Evolutionary conservation across 768 basidiomycete genomes (phyloP), one percentile per base, ranked within the genome.

Genomic region (Krasilnikovozyma curviuscula): DNA sequence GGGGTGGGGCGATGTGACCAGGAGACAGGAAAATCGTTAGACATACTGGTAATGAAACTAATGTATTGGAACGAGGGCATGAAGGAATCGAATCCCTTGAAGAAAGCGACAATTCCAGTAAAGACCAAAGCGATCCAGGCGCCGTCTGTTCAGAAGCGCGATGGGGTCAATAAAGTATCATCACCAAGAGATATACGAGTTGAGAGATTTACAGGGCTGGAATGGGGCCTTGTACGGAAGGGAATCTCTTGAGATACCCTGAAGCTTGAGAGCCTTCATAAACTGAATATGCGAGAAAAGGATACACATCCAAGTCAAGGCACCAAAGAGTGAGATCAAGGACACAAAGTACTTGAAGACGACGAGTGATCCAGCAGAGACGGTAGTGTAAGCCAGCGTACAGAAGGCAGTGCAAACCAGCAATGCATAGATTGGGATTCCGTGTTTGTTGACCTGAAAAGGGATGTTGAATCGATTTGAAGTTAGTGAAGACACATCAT

Each of bases 61-160:
- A 62, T 58, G 71, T 66, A 75, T 49, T 44, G 1, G 49, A 50
- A 50, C 16, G n/a, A n/a, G 6, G 16, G 13, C 14, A 50, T 39
- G 68, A 81, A 81, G 24, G 79, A 75, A 8, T 65, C 59, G 57
- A 72, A 70, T 7, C 73, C 73, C 56, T 68, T 72, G 61, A 74
- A 63, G 63, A 73, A 65, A 59, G 75, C 76, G 63, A 78, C 76
- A 56, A 80, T 57, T 2, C 25, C 29, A 18, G 56, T 60, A 75
- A 79, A 79, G 62, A 73, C 71, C 40, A 78, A 64, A 21, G 76
- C 81, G 74, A 79, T 80, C 61, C 73, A 76, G 14, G 79, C 66
- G 30, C 80, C 61, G 55, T 72, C 82, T 0, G 81, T 81, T 48
- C 64, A 61, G 49, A 67, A 50, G 25, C 57, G 61, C 44, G 52